A percentile compares a stretch with the other conserved stretches of the same genome.
phyloP scores from a whole-genome alignment of 192 early-diverging fungal species.

The Entomortierella beljakovae region DNA sequence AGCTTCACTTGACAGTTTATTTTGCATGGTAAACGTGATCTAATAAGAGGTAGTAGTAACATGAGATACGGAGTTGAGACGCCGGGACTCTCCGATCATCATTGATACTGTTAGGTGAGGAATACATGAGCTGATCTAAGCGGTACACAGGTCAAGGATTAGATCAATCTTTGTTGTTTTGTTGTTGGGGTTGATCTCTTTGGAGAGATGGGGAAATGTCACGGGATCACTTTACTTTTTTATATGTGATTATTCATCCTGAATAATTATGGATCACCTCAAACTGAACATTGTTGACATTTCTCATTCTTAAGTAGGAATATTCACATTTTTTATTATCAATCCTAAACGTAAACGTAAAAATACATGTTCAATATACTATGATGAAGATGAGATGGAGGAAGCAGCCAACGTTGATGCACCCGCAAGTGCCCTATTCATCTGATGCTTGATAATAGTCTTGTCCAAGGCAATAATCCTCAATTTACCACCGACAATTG shows the following conservation, averaged over 20 bases:
- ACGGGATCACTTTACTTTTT: not conserved
- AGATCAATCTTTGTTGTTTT: too few relatives aligned
- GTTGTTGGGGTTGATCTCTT: too few relatives aligned
- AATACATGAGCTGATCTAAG: too few relatives aligned
- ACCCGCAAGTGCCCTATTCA: constrained; percentile 35
- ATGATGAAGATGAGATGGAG: not conserved
- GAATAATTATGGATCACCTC: too few relatives aligned
- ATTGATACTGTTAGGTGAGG: too few relatives aligned
- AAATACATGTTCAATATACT: not conserved
- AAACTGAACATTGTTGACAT: not conserved
- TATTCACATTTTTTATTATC: not conserved
- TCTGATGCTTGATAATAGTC: constrained; percentile 39
- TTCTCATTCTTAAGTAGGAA: constrained; percentile 3
- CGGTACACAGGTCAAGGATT: too few relatives aligned
- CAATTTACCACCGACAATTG: constrained; percentile 45
- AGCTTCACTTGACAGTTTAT: too few relatives aligned
- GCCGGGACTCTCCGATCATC: too few relatives aligned
- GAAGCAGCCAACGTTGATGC: constrained; percentile 9
- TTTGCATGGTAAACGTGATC: too few relatives aligned
- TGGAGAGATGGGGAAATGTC: too few relatives aligned
- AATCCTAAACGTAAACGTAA: not conserved
- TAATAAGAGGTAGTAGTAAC: too few relatives aligned
- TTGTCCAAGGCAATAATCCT: constrained; percentile 50
- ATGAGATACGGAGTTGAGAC: too few relatives aligned
- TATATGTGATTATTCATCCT: constrained; percentile 2